phyloP scores from a whole-genome alignment of 2,329 filamentous ascomycete genomes.

The Talaromyces sp. region DNA sequence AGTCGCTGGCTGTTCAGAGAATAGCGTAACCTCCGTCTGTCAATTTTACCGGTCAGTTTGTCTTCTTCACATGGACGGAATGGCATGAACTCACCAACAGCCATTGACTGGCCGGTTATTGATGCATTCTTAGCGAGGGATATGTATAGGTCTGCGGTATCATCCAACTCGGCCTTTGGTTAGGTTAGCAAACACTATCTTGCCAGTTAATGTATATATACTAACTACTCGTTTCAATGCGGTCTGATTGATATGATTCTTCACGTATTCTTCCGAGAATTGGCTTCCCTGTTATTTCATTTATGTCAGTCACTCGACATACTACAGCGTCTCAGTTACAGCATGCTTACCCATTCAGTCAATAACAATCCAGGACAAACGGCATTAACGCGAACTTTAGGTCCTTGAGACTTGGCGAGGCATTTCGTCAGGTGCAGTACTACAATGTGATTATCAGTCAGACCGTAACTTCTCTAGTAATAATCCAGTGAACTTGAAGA shows the following conservation, averaged over 20 bases:
- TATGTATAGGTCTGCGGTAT: conserved; percentile 43
- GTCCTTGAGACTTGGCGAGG: conserved; percentile 61
- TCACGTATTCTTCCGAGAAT: conserved; percentile 59
- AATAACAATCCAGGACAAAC: conserved; percentile 64
- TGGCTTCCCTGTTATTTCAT: conserved; percentile 47
- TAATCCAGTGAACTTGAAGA: background rate
- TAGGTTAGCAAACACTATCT: background rate
- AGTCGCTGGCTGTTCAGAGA: background rate
- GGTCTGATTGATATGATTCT: conserved; percentile 55
- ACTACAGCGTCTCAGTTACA: background rate
- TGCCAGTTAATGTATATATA: background rate
- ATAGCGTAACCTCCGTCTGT: conserved; percentile 13
- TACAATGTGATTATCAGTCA: conserved; percentile 22
- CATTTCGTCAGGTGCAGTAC: conserved; percentile 66
- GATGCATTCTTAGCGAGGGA: conserved; percentile 46
- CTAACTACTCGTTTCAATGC: conserved; percentile 59
- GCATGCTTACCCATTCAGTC: conserved; percentile 62
- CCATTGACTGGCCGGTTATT: conserved; percentile 47
- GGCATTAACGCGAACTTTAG: conserved; percentile 64
- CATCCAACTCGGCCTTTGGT: conserved; percentile 42
- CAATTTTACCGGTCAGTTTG: background rate
- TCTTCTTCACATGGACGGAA: background rate
- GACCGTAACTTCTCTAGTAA: background rate
- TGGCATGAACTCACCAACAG: conserved; percentile 38
- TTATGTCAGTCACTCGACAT: background rate